phyloP scores from a whole-genome alignment of 768 basidiomycete genomes.

The Boletus coccyginus region DNA sequence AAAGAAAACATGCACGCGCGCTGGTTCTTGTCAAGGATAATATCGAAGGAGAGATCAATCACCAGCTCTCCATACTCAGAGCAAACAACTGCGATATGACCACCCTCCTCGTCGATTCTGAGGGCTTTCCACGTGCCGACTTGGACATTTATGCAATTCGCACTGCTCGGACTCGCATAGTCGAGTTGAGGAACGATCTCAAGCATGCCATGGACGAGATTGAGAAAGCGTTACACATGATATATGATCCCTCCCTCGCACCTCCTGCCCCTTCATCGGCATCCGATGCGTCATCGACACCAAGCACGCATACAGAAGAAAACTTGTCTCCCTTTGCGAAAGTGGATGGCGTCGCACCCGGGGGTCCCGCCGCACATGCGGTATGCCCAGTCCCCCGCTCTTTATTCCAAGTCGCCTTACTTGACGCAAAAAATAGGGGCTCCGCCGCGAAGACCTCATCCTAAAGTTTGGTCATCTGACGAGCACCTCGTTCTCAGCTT shows the following conservation, averaged over 20 bases:
- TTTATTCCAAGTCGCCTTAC: background rate
- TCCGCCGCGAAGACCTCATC: constrained; percentile 68
- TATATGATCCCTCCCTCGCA: constrained; percentile 51
- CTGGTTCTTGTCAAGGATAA: constrained; percentile 68
- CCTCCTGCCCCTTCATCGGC: background rate
- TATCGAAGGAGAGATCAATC: constrained; percentile 70
- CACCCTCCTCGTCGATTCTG: constrained; percentile 75
- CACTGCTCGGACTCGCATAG: constrained; percentile 70
- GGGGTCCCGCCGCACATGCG: constrained; percentile 79
- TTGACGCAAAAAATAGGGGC: constrained; percentile 43
- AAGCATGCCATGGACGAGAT: constrained; percentile 62
- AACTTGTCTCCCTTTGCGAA: constrained; percentile 61
- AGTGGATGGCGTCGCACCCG: constrained; percentile 77
- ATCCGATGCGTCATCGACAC: constrained; percentile 20
- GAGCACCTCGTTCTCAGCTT: constrained; percentile 46
- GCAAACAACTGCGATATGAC: constrained; percentile 63
- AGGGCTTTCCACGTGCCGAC: constrained; percentile 88
- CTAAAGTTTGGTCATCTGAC: constrained; percentile 70
- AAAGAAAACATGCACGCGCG: constrained; percentile 56
- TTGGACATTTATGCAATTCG: constrained; percentile 82
- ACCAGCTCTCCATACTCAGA: constrained; percentile 59
- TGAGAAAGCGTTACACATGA: constrained; percentile 60
- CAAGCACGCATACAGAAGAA: constrained; percentile 16
- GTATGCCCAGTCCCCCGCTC: constrained; percentile 42
- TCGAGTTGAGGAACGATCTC: constrained; percentile 79